Percentiles rank a stretch among this genome's conserved stretches.
These are phyloP conservation scores for Phycomyces blakesleeanus DNA, from an alignment of 192 early-diverging fungal species.

Conservation along the genomic window DNA sequence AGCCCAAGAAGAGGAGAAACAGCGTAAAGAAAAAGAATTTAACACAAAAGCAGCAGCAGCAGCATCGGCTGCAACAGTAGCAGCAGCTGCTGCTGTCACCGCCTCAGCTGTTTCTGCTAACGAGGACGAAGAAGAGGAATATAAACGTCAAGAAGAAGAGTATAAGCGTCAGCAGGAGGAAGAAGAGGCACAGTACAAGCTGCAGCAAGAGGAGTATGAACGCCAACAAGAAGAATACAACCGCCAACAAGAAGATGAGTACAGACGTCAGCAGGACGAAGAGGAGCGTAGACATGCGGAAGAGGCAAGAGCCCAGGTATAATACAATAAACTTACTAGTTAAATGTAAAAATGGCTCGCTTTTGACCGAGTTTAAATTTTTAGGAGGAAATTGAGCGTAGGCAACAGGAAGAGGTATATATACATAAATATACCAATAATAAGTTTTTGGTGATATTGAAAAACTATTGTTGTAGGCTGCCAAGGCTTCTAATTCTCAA, in stretches of 20 bases:
- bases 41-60: not conserved
- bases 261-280: slow-evolving; percentile 21
- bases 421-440: too few species aligned
- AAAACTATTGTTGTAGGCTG: slow-evolving; percentile 3
- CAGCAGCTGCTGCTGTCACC: slow-evolving; percentile 15
- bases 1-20: not conserved
- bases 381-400: too few species aligned
- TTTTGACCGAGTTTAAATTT: too few species aligned
- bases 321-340: too few species aligned
- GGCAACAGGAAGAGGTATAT: too few species aligned
- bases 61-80: slow-evolving; percentile 24
- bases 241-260: slow-evolving; percentile 24
- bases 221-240: slow-evolving; percentile 14
- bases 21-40: slow-evolving; percentile 10
- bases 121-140: slow-evolving; percentile 14
- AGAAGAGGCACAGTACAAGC: slow-evolving; percentile 26
- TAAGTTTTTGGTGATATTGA: too few species aligned
- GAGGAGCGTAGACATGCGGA: slow-evolving; percentile 10
- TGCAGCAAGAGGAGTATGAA: slow-evolving; percentile 18
- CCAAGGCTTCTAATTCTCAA: slow-evolving; percentile 19
- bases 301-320: not conserved
- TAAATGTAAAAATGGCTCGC: too few species aligned
- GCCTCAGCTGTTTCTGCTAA: slow-evolving; percentile 15
- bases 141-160: slow-evolving; percentile 5
- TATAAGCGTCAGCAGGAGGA: slow-evolving; percentile 18